Percentiles rank a stretch among this genome's conserved stretches.
phyloP scores from a whole-genome alignment of 176 grass and related monocot genomes.

The maize (Zea mays) region Zm-B73-REFERENCE-NAM-5.0 NC_050096.1:282424001-282424500 shows the following conservation, averaged over 20 bases:
- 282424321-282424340: no score
- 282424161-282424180: not conserved
- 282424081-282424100: no score
- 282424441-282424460: slow-evolving; percentile 87
- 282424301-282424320: not conserved
- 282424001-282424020: slow-evolving; percentile 24
- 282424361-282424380: slow-evolving; percentile 78
- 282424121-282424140: slow-evolving; percentile 3
- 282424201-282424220: not conserved
- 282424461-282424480: slow-evolving; percentile 76
- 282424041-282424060: slow-evolving; percentile 20
- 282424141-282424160: not conserved
- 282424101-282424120: no score
- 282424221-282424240: no score
- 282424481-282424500: slow-evolving; percentile 38
- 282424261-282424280: no score
- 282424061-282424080: not conserved
- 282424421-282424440: slow-evolving; percentile 51
- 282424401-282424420: slow-evolving; percentile 61
- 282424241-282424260: not conserved
- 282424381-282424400: slow-evolving; percentile 81
- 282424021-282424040: slow-evolving; percentile 18
- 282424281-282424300: no score
- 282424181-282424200: slow-evolving; percentile 21
- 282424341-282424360: slow-evolving; percentile 53